Evolutionary conservation across 2,329 filamentous ascomycete species (phyloP), one percentile per base, ranked within the genome.

Genomic region (Xylaria hypoxylon): DNA sequence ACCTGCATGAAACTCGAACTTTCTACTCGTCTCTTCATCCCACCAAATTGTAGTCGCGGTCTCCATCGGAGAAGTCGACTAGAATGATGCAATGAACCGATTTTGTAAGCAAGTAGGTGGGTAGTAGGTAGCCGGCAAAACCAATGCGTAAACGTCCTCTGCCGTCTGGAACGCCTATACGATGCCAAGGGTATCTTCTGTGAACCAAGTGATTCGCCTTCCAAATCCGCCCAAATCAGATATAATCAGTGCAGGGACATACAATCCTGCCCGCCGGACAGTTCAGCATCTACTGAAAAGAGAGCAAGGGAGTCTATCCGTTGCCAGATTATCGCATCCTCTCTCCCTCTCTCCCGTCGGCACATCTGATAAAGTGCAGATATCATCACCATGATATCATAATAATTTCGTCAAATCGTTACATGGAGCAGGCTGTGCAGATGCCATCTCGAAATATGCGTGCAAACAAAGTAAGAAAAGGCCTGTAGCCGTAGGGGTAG

Each of bases 101-200:
- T 51, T 40, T 17, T 24, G 11, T 24, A 44, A 11, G 52, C 57
- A 51, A 57, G 38, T 13, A 28, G 11, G 15, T 38, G 15, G 35
- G 35, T 38, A 38, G 35, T 38, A 15, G 13, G 13, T 38, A 44
- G 24, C 28, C 17, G n/a, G 28, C 19, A 50, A 31, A 55, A 50
- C 40, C 31, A 59, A 51, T 45, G 31, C 42, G 28, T 22, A 11
- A n/a, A 57, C 31, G 44, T 58, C 45, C 11, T 45, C 42, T 48
- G 52, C 57, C 51, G 28, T 52, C 38, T 56, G 35, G 19, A 61
- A 68, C 62, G 53, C 62, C 62, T 51, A 24, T 51, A 55, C 17
- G 42, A 63, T 68, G 59, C 50, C 17, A 55, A 57, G 55, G 44
- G 59, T 62, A 65, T 57, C 33, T 47, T 13, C 48, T 22, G 45